Conservation (phyloP, 1,139 yeast species). For the Lodderomyces orthopsilosis region DNA sequence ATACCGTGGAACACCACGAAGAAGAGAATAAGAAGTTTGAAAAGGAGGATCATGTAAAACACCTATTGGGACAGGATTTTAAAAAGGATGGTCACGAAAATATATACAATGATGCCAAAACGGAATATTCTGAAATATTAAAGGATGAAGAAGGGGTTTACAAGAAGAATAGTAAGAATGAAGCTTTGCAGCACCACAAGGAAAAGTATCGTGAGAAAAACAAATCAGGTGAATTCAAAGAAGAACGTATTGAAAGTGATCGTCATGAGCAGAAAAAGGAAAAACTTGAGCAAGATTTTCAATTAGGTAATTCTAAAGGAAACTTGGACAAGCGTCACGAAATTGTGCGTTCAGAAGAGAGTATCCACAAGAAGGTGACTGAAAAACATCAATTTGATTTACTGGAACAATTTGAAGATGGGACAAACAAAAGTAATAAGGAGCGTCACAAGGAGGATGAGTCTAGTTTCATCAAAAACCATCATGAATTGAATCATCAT, state of each 20-base stretch:
- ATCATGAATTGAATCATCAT: neutral
- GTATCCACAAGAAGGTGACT: neutral
- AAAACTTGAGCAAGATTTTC: constrained; percentile 1
- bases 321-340: neutral
- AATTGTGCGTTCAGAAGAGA: constrained; percentile 1
- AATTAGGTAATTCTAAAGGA: neutral
- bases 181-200: neutral
- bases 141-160: constrained; percentile 1
- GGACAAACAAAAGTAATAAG: neutral
- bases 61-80: neutral
- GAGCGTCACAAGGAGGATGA: constrained; percentile 1
- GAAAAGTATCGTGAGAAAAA: neutral
- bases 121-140: neutral
- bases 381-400: constrained; percentile 1
- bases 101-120: neutral
- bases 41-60: neutral
- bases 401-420: neutral
- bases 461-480: neutral
- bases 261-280: neutral
- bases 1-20: neutral
- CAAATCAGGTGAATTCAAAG: neutral
- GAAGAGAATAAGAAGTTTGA: neutral
- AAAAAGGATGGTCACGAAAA: neutral
- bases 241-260: neutral
- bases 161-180: neutral